Base-by-base conservation (phyloP, 1,284 basidiomycete species). In the Sphagnurus paluster region DNA sequence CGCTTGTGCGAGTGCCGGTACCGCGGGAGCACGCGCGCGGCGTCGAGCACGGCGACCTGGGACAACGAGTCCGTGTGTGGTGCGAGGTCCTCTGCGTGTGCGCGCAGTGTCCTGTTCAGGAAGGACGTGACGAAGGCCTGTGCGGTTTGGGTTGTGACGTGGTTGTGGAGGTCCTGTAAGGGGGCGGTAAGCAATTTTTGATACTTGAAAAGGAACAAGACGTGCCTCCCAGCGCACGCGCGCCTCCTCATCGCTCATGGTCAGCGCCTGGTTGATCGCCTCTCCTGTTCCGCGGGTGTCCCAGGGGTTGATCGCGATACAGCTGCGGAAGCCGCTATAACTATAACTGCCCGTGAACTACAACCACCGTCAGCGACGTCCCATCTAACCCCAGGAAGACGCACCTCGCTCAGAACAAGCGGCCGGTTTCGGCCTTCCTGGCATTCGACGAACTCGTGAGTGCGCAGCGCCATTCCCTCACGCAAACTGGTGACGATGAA, bases 331-430 rank as follows among this genome's bases (percentile, higher is more conserved):
- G 13, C 91, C 90, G 40, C 84, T 87, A 58, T 89, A 90, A 54
- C 80, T 86, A 63, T 93, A 93, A 3, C 85, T 87, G 16, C 92
- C 91, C 0, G 91, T 90, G 61, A 94, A 94, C 78, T 90, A 60
- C 21, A 26, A 26, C 11, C 25, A 26, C 7, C 25, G 25, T 26
- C 11, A 11, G 25, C 8, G 34, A 28, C 6, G 20, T 29, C 14
- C 28, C 25, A 19, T 37, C 16, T 9, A 39, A 38, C 19, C 21
- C 11, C 25, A 21, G 19, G 35, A 21, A 28, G 35, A 58, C 73
- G 8, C 34, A 83, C 82, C 70, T 89, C 87, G 59, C 84, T 87
- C 42, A 93, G 66, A 52, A 93, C 83, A 26, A 93, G 70, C 0
- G 89, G 88, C 21, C 87, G 72, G 50, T 83, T 77, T 46, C 64